Evolutionary conservation across 1,284 basidiomycete genomes (phyloP), one percentile per base, ranked within the genome.

Genomic region (Cryptococcus neoformans): DNA sequence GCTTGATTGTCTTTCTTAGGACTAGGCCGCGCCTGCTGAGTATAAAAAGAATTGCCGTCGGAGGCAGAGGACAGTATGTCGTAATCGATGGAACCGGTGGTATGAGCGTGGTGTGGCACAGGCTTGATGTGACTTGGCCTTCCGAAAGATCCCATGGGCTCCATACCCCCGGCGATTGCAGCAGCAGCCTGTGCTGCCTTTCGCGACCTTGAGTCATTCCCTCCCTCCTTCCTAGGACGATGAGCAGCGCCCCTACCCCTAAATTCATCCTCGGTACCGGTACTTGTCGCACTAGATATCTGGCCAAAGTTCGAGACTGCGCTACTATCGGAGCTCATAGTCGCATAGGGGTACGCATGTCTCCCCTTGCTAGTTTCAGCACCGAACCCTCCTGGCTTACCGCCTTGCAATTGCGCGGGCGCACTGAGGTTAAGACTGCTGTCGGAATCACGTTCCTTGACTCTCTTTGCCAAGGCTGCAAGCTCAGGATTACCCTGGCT

Each of bases 401-500:
- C 63, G 36, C 69, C 67, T 57, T 78, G 76, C 44, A 78, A 49
- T 56, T 74, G 70, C 17, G 75, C 76, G 1, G 76, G 76, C 0
- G 75, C 76, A 11, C 72, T 75, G 59, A 70, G 70, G 34, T 73
- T 74, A 6, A 60, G 53, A 21, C 57, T 51, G 34, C 64, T 66
- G 35, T 62, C 63, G 1, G 59, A 60, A 38, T 78, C 72, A 21
- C 75, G 59, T 50, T 75, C 75, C 6, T 70, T 71, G 6, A 77
- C 72, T 35, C 74, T 62, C 46, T 60, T 57, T 12, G 72, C 71
- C 2, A 77, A 56, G 5, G 76, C 76, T 44, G 73, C 73, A 8
- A 78, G 63, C 54, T 78, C 74, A n/a, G 74, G 72, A 55, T 76
- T 78, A 16, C 65, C 70, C 36, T 70, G 72, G 38, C 68, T 70